Percentiles rank a stretch among this genome's conserved stretches.
phyloP scores from a whole-genome alignment of 208 protist species.

The Leptomonas pyrrhocoris region DNA sequence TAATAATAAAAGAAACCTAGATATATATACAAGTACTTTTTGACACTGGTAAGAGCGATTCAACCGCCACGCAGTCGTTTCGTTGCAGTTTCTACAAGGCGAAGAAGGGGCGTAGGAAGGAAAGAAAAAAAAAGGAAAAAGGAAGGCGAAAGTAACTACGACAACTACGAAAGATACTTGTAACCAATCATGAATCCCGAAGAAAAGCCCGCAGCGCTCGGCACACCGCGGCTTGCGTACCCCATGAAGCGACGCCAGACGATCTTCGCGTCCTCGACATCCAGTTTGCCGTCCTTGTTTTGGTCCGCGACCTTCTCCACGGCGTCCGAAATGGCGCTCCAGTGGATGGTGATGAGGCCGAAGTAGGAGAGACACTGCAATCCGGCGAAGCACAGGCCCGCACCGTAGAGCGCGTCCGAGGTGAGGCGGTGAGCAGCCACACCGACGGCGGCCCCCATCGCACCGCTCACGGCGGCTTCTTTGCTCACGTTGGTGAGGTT shows the following conservation, averaged over 20 bases:
- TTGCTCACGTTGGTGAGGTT: constrained; percentile 17
- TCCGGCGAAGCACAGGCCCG: constrained; percentile 50
- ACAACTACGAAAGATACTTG: constrained; percentile 49
- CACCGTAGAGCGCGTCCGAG: constrained; percentile 64
- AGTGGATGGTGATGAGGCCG: constrained; percentile 71
- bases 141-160: neutral
- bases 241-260: constrained; percentile 42
- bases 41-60: too few species aligned
- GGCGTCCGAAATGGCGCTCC: constrained; percentile 51
- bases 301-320: constrained; percentile 45
- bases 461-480: constrained; percentile 50
- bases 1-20: too few species aligned
- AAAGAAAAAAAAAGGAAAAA: neutral
- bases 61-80: neutral
- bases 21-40: too few species aligned
- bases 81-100: constrained; percentile 1
- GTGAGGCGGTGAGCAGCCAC: constrained; percentile 56
- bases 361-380: constrained; percentile 64
- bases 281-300: constrained; percentile 62
- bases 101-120: neutral
- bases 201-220: constrained; percentile 58
- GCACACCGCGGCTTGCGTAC: constrained; percentile 47
- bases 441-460: constrained; percentile 52
- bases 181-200: constrained; percentile 56
- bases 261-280: constrained; percentile 53